phyloP scores from a whole-genome alignment of 441 rosid species.

The Pelargonium australe region DNA sequence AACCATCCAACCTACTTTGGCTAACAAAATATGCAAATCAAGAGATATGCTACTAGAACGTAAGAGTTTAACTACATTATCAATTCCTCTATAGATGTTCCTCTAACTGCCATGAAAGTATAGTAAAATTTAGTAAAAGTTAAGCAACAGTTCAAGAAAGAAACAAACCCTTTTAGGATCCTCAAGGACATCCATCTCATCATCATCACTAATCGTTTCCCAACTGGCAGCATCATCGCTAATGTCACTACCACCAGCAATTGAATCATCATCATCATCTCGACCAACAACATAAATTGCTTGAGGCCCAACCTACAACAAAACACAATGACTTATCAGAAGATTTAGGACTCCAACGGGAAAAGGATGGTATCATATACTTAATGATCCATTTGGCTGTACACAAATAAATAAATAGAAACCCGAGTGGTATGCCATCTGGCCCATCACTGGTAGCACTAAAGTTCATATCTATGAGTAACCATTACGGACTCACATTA shows the following conservation, averaged over 20 bases:
- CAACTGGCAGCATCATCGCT: slow-evolving; percentile 92
- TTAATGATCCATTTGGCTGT: no score
- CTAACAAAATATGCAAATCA: background rate
- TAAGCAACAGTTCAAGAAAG: slow-evolving; percentile 17
- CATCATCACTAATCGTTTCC: slow-evolving; percentile 80
- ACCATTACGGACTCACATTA: background rate
- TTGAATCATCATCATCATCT: slow-evolving; percentile 81
- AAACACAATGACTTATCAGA: slow-evolving; percentile 18
- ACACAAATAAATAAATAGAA: background rate
- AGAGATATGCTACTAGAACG: background rate
- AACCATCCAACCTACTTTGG: background rate
- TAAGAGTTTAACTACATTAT: background rate
- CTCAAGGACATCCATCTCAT: slow-evolving; percentile 56
- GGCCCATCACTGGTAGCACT: background rate
- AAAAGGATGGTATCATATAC: background rate
- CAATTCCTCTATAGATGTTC: background rate
- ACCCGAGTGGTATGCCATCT: background rate
- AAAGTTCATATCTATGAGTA: background rate
- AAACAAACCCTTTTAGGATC: slow-evolving; percentile 68
- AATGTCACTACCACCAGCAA: slow-evolving; percentile 75
- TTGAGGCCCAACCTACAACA: slow-evolving; percentile 90
- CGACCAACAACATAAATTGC: slow-evolving; percentile 93
- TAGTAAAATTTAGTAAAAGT: slow-evolving; percentile 11
- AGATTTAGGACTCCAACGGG: slow-evolving; percentile 9
- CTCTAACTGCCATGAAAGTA: slow-evolving; percentile 2